These are phyloP conservation scores for Mycotypha africana DNA, from an alignment of 371 early-diverging fungal species.

Conservation along the genomic window DNA sequence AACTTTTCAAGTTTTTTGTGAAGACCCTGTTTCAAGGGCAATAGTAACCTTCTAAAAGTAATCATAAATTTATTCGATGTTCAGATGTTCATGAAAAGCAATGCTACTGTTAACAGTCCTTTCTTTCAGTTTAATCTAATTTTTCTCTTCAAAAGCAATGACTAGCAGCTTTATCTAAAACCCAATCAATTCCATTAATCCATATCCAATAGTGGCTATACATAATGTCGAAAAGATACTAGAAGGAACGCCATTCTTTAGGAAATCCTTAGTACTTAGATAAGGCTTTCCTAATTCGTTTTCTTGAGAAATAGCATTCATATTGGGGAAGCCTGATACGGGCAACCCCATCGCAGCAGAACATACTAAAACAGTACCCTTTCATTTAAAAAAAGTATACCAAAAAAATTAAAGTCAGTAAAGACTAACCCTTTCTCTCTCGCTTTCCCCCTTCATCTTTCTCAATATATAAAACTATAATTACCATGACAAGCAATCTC, in stretches of 20 bases:
- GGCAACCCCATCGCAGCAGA: conserved; percentile 90
- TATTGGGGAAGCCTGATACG: conserved; percentile 94
- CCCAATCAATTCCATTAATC: conserved; percentile 47
- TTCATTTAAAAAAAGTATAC: background rate
- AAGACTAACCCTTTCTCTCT: too few species aligned
- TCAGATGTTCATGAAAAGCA: too few species aligned
- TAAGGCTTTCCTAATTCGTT: conserved; percentile 86
- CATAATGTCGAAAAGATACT: conserved; percentile 54
- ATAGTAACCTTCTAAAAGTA: too few species aligned
- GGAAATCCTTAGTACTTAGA: conserved; percentile 76
- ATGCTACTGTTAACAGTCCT: too few species aligned
- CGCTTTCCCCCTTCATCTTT: too few species aligned
- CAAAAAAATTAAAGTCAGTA: too few species aligned
- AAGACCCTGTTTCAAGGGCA: too few species aligned
- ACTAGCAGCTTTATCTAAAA: too few species aligned
- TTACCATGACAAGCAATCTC: conserved; percentile 84
- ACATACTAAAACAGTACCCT: conserved; percentile 63
- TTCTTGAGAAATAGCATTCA: conserved; percentile 92
- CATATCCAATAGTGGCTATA: conserved; percentile 62
- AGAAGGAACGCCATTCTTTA: conserved; percentile 74
- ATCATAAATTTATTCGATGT: too few species aligned
- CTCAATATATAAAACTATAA: background rate
- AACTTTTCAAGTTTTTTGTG: too few species aligned
- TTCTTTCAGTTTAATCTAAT: too few species aligned
- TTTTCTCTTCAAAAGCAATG: too few species aligned